Base-by-base conservation (phyloP, 2,329 filamentous ascomycete genomes). In the Gnomoniopsis smithogilvyi region DNA sequence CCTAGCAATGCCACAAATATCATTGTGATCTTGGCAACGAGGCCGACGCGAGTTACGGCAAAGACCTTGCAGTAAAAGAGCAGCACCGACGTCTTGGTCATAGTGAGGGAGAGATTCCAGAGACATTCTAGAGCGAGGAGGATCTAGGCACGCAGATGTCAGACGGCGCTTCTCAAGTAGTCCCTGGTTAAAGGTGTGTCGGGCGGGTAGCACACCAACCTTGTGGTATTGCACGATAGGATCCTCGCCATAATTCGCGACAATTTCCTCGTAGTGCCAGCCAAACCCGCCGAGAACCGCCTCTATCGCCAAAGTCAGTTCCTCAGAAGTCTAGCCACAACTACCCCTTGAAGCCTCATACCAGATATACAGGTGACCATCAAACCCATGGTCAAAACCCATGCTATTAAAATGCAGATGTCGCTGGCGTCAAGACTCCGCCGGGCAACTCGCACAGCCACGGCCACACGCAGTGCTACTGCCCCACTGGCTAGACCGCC, bases 11-110 rank as follows among this genome's bases (percentile, higher is more conserved):
- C 41, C 12, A 69, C 65, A 21, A 70, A 53, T 12, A 58, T 63
- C 14, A 65, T 68, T 8, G 64, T 64, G 12, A 65, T 58, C 26
- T 63, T 60, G 36, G 68, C 66, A 3, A 65, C 59, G 46, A 66
- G 47, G 36, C 69, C 52, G 30, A 70, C 65, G 10, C 53, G 33
- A 3, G 63, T 66, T 2, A 70, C 65, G 2, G 67, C 59, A 38
- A 72, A 72, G 22, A 72, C 64, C 21, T 61, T 66, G 14, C 62
- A 58, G 61, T 67, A 71, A 26, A 73, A 64, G 36, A 68, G 56
- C 17, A 72, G 65, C 51, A 72, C 67, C 17, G 69, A 71, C 14
- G 68, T 58, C 47, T 70, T 72, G 38, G 65, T 67, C 22, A 69
- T 63, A 21, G 64, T 57, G 22, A 73, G 67, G 33, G 66, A 68